Conservation (phyloP, 2,329 filamentous ascomycete genomes). For the Macrophomina tecta region DNA sequence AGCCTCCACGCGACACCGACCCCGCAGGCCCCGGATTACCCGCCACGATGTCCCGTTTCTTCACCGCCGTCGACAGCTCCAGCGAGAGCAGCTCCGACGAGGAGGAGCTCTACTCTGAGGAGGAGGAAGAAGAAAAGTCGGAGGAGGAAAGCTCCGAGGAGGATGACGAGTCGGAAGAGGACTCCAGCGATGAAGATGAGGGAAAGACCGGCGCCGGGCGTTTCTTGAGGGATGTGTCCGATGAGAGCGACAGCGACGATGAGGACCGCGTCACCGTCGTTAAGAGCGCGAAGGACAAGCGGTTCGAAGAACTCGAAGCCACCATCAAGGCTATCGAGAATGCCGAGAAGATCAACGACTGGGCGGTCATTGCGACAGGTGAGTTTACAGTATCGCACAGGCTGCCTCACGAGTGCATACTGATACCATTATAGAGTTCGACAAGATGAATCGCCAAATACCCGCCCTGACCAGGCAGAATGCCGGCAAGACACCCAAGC, state of each 20-base stretch:
- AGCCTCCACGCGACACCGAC: constrained; percentile 17
- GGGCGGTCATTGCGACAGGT: constrained; percentile 91
- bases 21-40: constrained; percentile 22
- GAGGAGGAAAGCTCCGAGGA: constrained; percentile 64
- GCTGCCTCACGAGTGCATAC: constrained; percentile 31
- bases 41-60: constrained; percentile 78
- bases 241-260: constrained; percentile 82
- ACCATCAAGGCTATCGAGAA: constrained; percentile 94
- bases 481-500: constrained; percentile 80
- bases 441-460: constrained; percentile 89
- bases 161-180: constrained; percentile 61
- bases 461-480: constrained; percentile 59
- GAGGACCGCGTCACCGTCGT: constrained; percentile 85
- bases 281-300: constrained; percentile 98
- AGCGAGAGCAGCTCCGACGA: constrained; percentile 93
- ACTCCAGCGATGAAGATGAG: constrained; percentile 55
- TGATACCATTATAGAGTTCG: constrained; percentile 70
- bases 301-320: constrained; percentile 88
- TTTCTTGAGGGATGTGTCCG: constrained; percentile 82
- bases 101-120: constrained; percentile 88
- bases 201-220: constrained; percentile 74
- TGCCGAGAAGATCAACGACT: constrained; percentile 96
- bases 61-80: constrained; percentile 94
- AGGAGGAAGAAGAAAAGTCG: constrained; percentile 68
- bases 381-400: constrained; percentile 46